Base-by-base conservation (phyloP, 176 grass and related monocot genomes). In the Microstegium vimineum region DNA sequence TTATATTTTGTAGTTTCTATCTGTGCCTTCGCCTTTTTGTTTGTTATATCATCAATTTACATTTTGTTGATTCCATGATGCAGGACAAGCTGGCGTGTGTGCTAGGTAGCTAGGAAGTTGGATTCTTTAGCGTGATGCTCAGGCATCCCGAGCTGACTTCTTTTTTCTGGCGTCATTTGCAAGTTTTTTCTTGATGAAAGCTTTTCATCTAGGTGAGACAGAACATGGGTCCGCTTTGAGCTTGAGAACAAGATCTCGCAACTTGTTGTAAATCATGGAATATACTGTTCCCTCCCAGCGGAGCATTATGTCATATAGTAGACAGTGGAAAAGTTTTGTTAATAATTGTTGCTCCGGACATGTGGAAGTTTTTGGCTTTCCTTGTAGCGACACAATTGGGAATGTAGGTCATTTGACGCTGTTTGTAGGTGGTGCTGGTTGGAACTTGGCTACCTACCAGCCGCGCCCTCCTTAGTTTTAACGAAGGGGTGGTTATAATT, bases 341-440 rank as follows among this genome's bases (percentile, higher is more conserved):
- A 91, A 89, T 92, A 94, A 89, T 89, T 43, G 82, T 87, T n/a
- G 70, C 91, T 82, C 65, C 28, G 14, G 70, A 75, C 52, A 36
- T 84, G 66, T 84, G 78, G 66, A 82, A 74, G 82, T 60, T 66
- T 85, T 80, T 45, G 65, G 65, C 63, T 77, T 66, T 76, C 45
- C 22, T 18, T 73, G 31, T 81, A 74, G 47, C 47, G 26, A 69
- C 70, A 60, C 56, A 20, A 43, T 16, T 28, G 4, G 59, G 15
- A n/a, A 47, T 26, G 62, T 85, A 49, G 8, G 78, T 16, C 38
- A 82, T 62, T 69, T 76, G n/a, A 23, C 28, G 11, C 75, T 66
- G 36, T 1, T 33, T 28, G 10, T 67, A 76, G 78, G 49, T 31
- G 71, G 30, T 75, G 54, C 68, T 75, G 38, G 10, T 27, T 28